These are phyloP conservation scores for Calendula officinalis DNA, from an alignment of 129 eudicot genomes.

Conservation along the genomic window DNA sequence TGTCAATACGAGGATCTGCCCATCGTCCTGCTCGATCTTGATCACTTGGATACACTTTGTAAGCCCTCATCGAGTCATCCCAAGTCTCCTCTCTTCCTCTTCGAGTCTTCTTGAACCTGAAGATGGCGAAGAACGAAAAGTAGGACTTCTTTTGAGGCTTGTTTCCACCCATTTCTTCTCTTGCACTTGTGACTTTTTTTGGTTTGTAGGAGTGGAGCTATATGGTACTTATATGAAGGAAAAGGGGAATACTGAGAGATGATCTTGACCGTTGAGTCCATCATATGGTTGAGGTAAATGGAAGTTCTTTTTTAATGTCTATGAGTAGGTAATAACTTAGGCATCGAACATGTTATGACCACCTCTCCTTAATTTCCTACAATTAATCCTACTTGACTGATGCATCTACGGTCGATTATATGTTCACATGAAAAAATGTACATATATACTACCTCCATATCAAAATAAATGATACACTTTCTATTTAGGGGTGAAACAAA, in stretches of 20 bases:
- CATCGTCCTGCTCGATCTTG: constrained; percentile 11
- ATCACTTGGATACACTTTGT: constrained; percentile 33
- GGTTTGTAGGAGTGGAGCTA: background rate
- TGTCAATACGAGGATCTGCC: constrained; percentile 28
- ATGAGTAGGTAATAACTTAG: constrained; percentile 23
- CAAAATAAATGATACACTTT: too few relatives aligned
- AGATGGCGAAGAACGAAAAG: constrained; percentile 10
- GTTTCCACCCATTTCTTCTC: constrained; percentile 3
- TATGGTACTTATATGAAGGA: constrained; percentile 8
- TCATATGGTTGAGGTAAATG: constrained; percentile 4
- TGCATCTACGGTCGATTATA: background rate
- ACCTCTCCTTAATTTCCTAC: background rate
- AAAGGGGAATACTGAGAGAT: constrained; percentile 3
- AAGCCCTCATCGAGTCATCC: constrained; percentile 27
- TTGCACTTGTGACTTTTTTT: background rate
- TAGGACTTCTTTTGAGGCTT: constrained; percentile 14
- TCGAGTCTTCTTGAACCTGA: constrained; percentile 20
- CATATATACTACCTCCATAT: too few relatives aligned
- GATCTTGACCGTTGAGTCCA: constrained; percentile 10
- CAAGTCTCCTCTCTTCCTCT: background rate
- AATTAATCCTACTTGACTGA: background rate
- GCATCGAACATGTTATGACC: constrained; percentile 9
- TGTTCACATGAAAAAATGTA: background rate
- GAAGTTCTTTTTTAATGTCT: background rate
- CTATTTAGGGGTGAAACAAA: too few relatives aligned